These are phyloP conservation scores for Lupinus albus DNA, from an alignment of 306 rosid species.

Conservation along the genomic window DNA sequence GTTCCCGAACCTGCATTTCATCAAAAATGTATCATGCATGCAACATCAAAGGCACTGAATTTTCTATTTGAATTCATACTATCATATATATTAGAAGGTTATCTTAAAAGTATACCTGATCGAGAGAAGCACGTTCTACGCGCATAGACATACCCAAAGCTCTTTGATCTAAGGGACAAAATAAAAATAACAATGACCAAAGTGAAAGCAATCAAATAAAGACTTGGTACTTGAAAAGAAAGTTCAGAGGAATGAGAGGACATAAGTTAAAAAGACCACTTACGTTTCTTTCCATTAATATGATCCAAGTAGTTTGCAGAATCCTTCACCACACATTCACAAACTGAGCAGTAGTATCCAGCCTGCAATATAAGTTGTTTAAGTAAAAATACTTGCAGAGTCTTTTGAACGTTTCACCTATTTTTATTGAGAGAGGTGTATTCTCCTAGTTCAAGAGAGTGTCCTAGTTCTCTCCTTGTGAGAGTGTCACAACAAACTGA, in stretches of 20 bases:
- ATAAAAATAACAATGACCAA: conserved; percentile 31
- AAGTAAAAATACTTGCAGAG: neutral
- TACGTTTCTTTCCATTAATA: conserved; percentile 99
- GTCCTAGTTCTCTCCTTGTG: too few species aligned
- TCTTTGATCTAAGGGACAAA: conserved; percentile 72
- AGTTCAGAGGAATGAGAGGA: conserved; percentile 30
- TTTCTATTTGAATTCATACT: neutral
- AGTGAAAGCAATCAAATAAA: conserved; percentile 24
- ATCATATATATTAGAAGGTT: conserved; percentile 16
- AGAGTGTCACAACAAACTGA: neutral
- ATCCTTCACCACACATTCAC: conserved; percentile 98
- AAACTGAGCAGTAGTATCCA: conserved; percentile 92
- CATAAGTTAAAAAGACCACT: conserved; percentile 40
- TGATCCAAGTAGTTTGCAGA: conserved; percentile 98
- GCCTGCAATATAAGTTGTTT: conserved; percentile 61
- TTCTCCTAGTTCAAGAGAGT: too few species aligned
- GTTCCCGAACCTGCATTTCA: conserved; percentile 79
- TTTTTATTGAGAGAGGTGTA: too few species aligned
- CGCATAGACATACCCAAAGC: conserved; percentile 99
- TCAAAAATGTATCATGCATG: conserved; percentile 31
- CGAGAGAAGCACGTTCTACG: conserved; percentile 90
- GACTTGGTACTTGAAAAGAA: neutral
- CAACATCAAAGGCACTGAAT: conserved; percentile 21
- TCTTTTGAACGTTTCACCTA: too few species aligned
- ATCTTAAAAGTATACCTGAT: conserved; percentile 58